Conservation (phyloP, 179 eudicot genomes). For the Actinidia polygama region DNA sequence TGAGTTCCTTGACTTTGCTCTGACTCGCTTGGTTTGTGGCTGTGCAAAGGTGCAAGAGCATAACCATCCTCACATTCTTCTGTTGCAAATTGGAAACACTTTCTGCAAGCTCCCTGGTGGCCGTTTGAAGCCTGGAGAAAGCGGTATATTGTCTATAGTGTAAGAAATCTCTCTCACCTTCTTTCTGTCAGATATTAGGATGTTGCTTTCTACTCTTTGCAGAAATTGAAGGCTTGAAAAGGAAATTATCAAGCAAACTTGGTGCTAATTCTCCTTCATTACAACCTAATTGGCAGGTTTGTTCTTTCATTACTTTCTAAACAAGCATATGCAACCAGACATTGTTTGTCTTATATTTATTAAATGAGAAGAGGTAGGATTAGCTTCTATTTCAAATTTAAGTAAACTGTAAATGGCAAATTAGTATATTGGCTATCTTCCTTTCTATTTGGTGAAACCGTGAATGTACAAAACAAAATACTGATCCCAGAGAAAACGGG, state of each 20-base stretch:
- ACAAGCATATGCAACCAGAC: background rate
- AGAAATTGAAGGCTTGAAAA: constrained; percentile 35
- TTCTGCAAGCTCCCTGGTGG: constrained; percentile 98
- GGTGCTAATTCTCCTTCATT: constrained; percentile 29
- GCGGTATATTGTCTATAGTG: constrained; percentile 44
- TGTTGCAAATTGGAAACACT: constrained; percentile 70
- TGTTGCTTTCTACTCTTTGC: background rate
- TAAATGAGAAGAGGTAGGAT: background rate
- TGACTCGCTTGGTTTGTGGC: constrained; percentile 9
- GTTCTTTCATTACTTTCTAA: background rate
- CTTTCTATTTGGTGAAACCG: background rate
- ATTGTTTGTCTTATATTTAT: background rate
- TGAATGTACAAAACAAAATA: background rate
- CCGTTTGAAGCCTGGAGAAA: constrained; percentile 94
- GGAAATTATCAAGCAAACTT: constrained; percentile 30
- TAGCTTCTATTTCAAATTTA: background rate
- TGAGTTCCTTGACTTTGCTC: background rate
- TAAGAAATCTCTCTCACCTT: background rate
- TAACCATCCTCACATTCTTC: constrained; percentile 69
- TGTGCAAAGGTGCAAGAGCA: constrained; percentile 64
- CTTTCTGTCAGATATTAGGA: background rate
- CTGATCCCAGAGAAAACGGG: background rate
- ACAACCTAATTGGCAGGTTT: constrained; percentile 33
- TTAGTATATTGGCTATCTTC: background rate
- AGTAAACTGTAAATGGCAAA: background rate